phyloP scores from a whole-genome alignment of 495 filamentous ascomycete species.

The Apiosordaria backusii region DNA sequence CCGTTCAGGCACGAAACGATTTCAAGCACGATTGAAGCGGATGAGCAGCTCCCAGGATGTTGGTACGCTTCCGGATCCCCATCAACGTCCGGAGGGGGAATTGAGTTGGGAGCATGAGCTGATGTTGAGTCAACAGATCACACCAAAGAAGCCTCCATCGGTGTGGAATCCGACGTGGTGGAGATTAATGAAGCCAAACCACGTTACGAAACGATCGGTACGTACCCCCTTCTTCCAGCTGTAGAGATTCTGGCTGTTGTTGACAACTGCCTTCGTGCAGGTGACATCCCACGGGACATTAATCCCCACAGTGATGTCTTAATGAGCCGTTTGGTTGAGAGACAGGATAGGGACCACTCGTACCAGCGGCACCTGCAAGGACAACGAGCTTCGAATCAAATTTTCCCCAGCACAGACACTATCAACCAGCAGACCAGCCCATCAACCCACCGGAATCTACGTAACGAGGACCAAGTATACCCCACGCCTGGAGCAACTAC shows the following conservation, averaged over 20 bases:
- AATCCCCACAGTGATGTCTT: slow-evolving; percentile 17
- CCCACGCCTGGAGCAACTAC: not conserved
- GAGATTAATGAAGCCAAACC: not conserved
- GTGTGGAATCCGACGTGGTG: not conserved
- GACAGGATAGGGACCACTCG: slow-evolving; percentile 6
- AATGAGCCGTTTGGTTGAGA: slow-evolving; percentile 22
- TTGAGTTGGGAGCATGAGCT: not conserved
- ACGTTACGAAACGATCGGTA: slow-evolving; percentile 18
- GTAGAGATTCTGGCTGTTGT: not conserved
- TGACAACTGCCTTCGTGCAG: not conserved
- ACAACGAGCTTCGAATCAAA: not conserved
- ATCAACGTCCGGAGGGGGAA: not conserved
- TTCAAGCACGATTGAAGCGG: slow-evolving; percentile 33
- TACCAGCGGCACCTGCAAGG: not conserved
- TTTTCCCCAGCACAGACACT: not conserved
- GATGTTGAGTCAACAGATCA: not conserved
- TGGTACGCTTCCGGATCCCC: slow-evolving; percentile 11
- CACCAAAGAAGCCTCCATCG: not conserved
- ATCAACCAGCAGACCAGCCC: not conserved
- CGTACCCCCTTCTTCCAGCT: not conserved
- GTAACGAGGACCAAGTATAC: not conserved
- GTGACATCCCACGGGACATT: slow-evolving; percentile 11
- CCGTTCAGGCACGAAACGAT: slow-evolving; percentile 31
- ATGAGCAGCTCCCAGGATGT: slow-evolving; percentile 22
- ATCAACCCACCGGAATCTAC: not conserved